Evolutionary conservation across 2,329 filamentous ascomycete species (phyloP), one percentile per base, ranked within the genome.

Genomic region (Daldinia eschscholtzii): DNA sequence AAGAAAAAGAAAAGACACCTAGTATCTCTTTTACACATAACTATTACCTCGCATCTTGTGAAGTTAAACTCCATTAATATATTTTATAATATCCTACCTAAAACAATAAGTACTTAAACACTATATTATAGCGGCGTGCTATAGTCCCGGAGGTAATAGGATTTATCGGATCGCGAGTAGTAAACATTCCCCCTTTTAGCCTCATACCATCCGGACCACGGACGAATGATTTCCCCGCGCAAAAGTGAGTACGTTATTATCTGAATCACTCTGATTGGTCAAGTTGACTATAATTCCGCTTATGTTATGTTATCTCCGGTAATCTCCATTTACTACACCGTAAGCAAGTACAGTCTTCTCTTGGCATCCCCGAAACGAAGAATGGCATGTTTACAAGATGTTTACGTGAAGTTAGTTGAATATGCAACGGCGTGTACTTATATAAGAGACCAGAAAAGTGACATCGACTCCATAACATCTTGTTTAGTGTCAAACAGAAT

Each of bases 141-240:
- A 23, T 23, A 39, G 35, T 39, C 2, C 12, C 13, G 44, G 50
- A 23, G 30, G 12, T 35, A 35, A 13, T 18, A 20, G 10, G 1
- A 18, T 13, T 26, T 42, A 26, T 41, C 33, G 53, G 20, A 20
- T 41, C 12, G 6, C n/a, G 18, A 26, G 12, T 12, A 37, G 18
- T 18, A 7, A n/a, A 10, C 2, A 55, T 55, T 55, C 23, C 30
- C 18, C 33, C 33, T 18, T 56, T 26, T n/a, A 56, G 20, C 9
- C 5, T 41, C 26, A 10, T 6, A 53, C 4, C 6, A 33, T 53
- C 7, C 7, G 15, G 30, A 56, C 33, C 33, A 20, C 37, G 44
- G 64, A 52, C n/a, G 20, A 58, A 55, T 15, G 58, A 62, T 62
- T 59, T 12, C 10, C 39, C 58, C 64, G 58, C 35, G n/a, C 35